These are phyloP conservation scores for Ogataea saltuana DNA, from an alignment of 805 yeast genomes.

Conservation along the genomic window DNA sequence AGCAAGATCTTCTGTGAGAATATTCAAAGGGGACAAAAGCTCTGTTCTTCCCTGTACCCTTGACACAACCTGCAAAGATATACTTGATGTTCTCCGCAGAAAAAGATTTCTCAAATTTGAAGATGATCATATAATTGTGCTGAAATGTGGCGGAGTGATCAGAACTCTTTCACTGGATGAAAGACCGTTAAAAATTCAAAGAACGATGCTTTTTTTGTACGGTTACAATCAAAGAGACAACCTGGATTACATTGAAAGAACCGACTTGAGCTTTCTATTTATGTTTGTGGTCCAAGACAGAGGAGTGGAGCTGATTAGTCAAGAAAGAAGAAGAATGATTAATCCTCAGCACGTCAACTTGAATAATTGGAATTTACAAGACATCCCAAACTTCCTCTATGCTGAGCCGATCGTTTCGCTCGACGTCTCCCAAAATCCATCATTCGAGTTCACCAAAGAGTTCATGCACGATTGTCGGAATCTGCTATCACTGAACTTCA, in stretches of 20 bases:
- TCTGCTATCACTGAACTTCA: conserved; percentile 64
- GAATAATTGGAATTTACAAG: conserved; percentile 70
- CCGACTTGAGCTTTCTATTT: conserved; percentile 79
- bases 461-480: conserved; percentile 80
- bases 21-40: conserved; percentile 81
- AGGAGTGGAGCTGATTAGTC: conserved; percentile 42
- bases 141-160: conserved; percentile 73
- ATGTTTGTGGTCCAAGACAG: conserved; percentile 78
- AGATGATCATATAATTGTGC: conserved; percentile 73
- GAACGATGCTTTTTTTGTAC: conserved; percentile 66
- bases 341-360: conserved; percentile 76
- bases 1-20: conserved; percentile 50
- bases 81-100: conserved; percentile 68
- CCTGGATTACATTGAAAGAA: conserved; percentile 75
- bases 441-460: conserved; percentile 78
- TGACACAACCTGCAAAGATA: conserved; percentile 73
- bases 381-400: conserved; percentile 81
- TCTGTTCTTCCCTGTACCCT: conserved; percentile 76
- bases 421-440: conserved; percentile 85
- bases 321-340: conserved; percentile 40
- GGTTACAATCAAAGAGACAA: conserved; percentile 82
- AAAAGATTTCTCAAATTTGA: conserved; percentile 73
- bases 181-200: conserved; percentile 75
- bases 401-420: conserved; percentile 78
- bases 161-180: conserved; percentile 73